These are phyloP conservation scores for Kwoniella mangroviensis DNA, from an alignment of 768 basidiomycete genomes.

Conservation along the genomic window DNA sequence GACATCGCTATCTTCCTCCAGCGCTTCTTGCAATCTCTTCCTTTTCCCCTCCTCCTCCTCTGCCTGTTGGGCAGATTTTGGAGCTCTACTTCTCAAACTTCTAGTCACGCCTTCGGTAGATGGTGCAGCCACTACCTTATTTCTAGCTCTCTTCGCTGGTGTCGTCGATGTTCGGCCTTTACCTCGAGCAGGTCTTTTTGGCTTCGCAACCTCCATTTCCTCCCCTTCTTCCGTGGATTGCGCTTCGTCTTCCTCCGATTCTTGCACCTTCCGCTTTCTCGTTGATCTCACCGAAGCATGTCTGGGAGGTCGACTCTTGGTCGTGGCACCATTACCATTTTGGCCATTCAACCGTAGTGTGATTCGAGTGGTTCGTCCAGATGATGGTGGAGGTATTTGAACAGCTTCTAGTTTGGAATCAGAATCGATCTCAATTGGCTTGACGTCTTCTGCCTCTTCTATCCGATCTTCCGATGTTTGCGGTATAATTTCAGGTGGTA, in stretches of 20 bases:
- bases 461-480: neutral
- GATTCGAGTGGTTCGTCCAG: constrained; percentile 15
- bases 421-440: neutral
- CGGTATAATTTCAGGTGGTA: neutral
- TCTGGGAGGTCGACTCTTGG: neutral
- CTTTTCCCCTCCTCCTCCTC: constrained; percentile 19
- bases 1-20: constrained; percentile 17
- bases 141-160: neutral
- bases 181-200: neutral
- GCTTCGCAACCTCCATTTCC: neutral
- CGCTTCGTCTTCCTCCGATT: constrained; percentile 4
- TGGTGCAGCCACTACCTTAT: neutral
- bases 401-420: constrained; percentile 9
- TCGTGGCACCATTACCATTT: constrained; percentile 7
- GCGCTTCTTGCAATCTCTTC: constrained; percentile 18
- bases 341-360: constrained; percentile 13
- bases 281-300: neutral
- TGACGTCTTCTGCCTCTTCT: constrained; percentile 1
- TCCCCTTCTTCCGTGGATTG: constrained; percentile 3
- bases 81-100: constrained; percentile 24
- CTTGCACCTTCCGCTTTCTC: constrained; percentile 14
- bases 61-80: constrained; percentile 18
- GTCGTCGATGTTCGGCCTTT: neutral
- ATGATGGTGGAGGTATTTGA: constrained; percentile 1
- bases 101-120: constrained; percentile 1